These are phyloP conservation scores for Saccharomycopsis fibuligera DNA, from an alignment of 805 yeast species.

Conservation along the genomic window DNA sequence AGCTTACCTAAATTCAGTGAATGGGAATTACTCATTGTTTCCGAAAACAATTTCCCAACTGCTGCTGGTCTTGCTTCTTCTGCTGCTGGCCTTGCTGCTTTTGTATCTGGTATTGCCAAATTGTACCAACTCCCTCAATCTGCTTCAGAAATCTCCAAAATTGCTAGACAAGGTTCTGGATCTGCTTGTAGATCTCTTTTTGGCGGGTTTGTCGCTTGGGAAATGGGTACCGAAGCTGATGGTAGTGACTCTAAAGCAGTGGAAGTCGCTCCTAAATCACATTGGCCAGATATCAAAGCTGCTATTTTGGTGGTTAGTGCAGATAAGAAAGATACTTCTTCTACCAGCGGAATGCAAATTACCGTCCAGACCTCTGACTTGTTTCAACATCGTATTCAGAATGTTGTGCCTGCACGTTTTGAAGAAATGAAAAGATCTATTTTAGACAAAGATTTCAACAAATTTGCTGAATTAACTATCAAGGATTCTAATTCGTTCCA, in stretches of 20 bases:
- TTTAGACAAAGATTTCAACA: conserved; percentile 61
- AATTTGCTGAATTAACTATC: conserved; percentile 90
- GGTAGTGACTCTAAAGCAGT: conserved; percentile 96
- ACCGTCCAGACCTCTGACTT: conserved; percentile 87
- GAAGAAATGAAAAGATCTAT: conserved; percentile 78
- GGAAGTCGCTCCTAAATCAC: conserved; percentile 73
- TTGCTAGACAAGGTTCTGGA: conserved; percentile 98
- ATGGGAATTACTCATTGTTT: conserved; percentile 70
- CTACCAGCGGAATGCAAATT: conserved; percentile 94
- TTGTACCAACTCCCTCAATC: conserved; percentile 82
- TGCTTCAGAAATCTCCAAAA: conserved; percentile 77
- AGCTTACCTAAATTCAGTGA: conserved; percentile 54
- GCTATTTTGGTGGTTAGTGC: conserved; percentile 89
- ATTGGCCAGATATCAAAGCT: conserved; percentile 93
- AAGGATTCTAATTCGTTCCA: conserved; percentile 95
- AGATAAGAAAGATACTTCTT: conserved; percentile 88
- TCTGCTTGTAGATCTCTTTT: conserved; percentile 95
- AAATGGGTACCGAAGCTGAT: conserved; percentile 71
- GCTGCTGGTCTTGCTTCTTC: conserved; percentile 98
- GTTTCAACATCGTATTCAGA: conserved; percentile 69
- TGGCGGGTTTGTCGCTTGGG: conserved; percentile 99
- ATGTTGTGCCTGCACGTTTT: conserved; percentile 84
- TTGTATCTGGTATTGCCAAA: conserved; percentile 82
- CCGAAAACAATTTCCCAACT: conserved; percentile 96
- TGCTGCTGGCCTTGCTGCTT: conserved; percentile 98